Percentiles rank a stretch among this genome's conserved stretches.
These are phyloP conservation scores for Komagataella mondaviorum DNA, from an alignment of 805 yeast genomes.

Conservation along the genomic window DNA sequence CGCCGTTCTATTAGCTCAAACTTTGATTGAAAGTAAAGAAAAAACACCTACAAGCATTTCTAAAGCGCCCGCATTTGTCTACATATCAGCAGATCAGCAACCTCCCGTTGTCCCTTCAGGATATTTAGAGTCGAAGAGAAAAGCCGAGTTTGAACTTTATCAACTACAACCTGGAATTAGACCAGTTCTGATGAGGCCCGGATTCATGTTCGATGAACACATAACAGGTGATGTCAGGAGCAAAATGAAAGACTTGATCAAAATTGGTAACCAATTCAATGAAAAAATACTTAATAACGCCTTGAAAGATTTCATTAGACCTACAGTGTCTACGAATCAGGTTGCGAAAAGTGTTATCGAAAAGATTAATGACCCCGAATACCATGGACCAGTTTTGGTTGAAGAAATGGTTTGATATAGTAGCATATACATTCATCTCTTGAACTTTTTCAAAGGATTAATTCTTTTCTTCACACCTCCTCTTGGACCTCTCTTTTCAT, in stretches of 20 bases:
- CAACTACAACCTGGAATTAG: conserved; percentile 32
- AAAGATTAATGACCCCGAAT: conserved; percentile 33
- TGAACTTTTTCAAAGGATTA: conserved; percentile 38
- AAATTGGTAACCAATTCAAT: conserved; percentile 30
- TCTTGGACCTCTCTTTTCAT: conserved; percentile 16
- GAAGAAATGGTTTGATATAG: conserved; percentile 26
- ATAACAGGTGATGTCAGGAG: conserved; percentile 19
- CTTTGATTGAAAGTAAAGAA: conserved; percentile 19
- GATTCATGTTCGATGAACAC: conserved; percentile 61
- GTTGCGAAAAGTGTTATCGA: conserved; percentile 51
- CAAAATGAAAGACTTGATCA: conserved; percentile 26
- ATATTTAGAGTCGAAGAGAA: conserved; percentile 64
- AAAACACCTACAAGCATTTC: conserved; percentile 1
- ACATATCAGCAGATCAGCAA: conserved; percentile 69
- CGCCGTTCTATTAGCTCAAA: conserved; percentile 49
- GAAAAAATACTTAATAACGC: conserved; percentile 23
- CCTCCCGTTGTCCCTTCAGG: conserved; percentile 57
- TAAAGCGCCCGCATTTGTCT: conserved; percentile 34
- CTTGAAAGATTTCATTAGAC: conserved; percentile 39
- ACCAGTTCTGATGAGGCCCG: conserved; percentile 63
- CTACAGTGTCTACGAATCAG: conserved; percentile 50
- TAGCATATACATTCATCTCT: conserved; percentile 8
- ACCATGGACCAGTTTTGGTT: conserved; percentile 45
- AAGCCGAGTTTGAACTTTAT: conserved; percentile 50
- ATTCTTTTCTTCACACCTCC: conserved; percentile 22